Conservation (phyloP, 1,284 basidiomycete genomes). For the Ceratorhiza oryzae-sativae region DNA sequence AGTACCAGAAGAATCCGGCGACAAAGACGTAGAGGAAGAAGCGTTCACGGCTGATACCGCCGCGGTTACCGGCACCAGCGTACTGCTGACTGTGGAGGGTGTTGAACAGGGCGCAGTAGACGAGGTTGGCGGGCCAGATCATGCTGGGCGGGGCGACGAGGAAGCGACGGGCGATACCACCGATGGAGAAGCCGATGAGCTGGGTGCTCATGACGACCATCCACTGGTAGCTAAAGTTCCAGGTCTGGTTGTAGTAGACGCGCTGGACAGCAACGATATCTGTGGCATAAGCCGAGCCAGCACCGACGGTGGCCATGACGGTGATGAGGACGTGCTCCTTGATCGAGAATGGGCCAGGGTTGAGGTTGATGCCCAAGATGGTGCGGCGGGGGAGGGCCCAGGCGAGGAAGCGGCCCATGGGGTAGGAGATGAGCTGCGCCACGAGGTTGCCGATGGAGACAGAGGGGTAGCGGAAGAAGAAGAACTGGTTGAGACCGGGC, state of each 20-base stretch:
- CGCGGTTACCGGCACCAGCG: conserved; percentile 65
- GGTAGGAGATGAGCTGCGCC: conserved; percentile 56
- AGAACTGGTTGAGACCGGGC: conserved; percentile 57
- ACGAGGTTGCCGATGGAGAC: conserved; percentile 51
- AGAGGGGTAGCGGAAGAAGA: conserved; percentile 54
- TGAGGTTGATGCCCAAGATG: conserved; percentile 61
- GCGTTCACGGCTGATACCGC: conserved; percentile 72
- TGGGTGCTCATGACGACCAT: conserved; percentile 70
- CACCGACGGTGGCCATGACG: conserved; percentile 51
- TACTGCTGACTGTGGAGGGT: conserved; percentile 71
- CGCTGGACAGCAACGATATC: conserved; percentile 71
- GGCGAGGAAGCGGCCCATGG: conserved; percentile 61
- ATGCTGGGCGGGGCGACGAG: conserved; percentile 80
- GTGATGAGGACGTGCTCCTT: conserved; percentile 66
- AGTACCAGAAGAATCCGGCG: conserved; percentile 71
- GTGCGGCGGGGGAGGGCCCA: conserved; percentile 59
- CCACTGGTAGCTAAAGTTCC: conserved; percentile 54
- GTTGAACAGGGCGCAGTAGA: conserved; percentile 67
- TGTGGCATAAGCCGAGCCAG: conserved; percentile 48
- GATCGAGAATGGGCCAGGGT: conserved; percentile 78
- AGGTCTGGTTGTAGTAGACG: conserved; percentile 61
- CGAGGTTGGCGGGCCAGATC: conserved; percentile 79
- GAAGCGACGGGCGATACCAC: conserved; percentile 67
- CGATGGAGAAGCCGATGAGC: conserved; percentile 72
- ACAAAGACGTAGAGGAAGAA: conserved; percentile 77